These are phyloP conservation scores for Dendrobium catenatum DNA, from an alignment of 106 monocot genomes.

Conservation along the genomic window DNA sequence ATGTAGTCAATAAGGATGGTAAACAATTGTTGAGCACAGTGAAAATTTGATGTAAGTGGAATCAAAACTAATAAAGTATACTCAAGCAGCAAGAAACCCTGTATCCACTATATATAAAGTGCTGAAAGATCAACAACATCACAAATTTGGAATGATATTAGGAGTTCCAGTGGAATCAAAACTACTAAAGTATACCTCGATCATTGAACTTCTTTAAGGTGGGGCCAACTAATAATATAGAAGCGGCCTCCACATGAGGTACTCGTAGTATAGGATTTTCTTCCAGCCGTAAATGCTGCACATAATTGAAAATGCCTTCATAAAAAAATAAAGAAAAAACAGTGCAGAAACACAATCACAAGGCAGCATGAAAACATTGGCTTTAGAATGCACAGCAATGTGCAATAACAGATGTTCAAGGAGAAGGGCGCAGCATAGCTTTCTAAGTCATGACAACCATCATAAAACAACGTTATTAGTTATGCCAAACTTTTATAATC, in stretches of 20 bases:
- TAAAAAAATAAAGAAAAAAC: neutral
- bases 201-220: constrained; percentile 96
- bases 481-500: too few relatives aligned
- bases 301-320: constrained; percentile 9
- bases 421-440: too few relatives aligned
- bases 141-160: neutral
- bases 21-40: too few relatives aligned
- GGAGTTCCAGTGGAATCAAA: neutral
- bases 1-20: too few relatives aligned
- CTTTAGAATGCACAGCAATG: too few relatives aligned
- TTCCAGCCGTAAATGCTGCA: constrained; percentile 92
- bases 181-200: constrained; percentile 45
- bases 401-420: too few relatives aligned
- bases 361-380: neutral
- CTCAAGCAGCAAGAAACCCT: neutral
- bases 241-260: constrained; percentile 83
- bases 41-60: too few relatives aligned
- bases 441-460: too few relatives aligned
- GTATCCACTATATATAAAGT: neutral
- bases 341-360: neutral
- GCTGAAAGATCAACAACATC: neutral
- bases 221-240: constrained; percentile 78
- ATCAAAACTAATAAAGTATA: neutral
- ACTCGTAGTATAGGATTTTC: constrained; percentile 86
- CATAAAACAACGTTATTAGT: too few relatives aligned